phyloP scores from a whole-genome alignment of 2,329 filamentous ascomycete genomes.

The Colletotrichum sp. region DNA sequence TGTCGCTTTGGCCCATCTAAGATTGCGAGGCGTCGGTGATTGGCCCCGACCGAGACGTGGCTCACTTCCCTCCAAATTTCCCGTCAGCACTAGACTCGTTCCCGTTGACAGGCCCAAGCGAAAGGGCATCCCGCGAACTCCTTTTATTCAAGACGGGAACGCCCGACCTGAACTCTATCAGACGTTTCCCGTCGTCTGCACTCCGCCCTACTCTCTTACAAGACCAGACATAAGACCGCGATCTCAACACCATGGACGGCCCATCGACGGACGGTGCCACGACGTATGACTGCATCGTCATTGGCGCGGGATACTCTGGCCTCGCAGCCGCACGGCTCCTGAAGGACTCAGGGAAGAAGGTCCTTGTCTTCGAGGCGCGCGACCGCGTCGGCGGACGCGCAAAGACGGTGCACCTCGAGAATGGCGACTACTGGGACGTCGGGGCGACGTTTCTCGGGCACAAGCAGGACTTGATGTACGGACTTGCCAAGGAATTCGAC shows the following conservation, averaged over 20 bases:
- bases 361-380: slow-evolving; percentile 15
- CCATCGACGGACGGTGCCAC: background rate
- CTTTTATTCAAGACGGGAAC: background rate
- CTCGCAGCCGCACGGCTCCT: slow-evolving; percentile 12
- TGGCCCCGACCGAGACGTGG: background rate
- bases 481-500: slow-evolving; percentile 11
- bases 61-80: background rate
- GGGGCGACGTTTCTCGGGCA: slow-evolving; percentile 26
- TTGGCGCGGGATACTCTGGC: slow-evolving; percentile 19
- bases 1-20: background rate
- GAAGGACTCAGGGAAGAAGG: slow-evolving; percentile 5
- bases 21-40: slow-evolving; percentile 1
- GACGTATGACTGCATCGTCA: slow-evolving; percentile 19
- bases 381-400: slow-evolving; percentile 21
- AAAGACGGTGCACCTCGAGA: slow-evolving; percentile 3
- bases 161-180: background rate
- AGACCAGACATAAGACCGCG: background rate
- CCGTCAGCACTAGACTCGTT: background rate
- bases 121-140: background rate
- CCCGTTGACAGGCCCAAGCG: background rate
- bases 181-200: background rate
- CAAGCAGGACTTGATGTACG: slow-evolving; percentile 20
- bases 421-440: slow-evolving; percentile 22
- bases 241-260: background rate
- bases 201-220: background rate